phyloP scores from a whole-genome alignment of 345 rosid species.

The Eucalyptus urophylla region DNA sequence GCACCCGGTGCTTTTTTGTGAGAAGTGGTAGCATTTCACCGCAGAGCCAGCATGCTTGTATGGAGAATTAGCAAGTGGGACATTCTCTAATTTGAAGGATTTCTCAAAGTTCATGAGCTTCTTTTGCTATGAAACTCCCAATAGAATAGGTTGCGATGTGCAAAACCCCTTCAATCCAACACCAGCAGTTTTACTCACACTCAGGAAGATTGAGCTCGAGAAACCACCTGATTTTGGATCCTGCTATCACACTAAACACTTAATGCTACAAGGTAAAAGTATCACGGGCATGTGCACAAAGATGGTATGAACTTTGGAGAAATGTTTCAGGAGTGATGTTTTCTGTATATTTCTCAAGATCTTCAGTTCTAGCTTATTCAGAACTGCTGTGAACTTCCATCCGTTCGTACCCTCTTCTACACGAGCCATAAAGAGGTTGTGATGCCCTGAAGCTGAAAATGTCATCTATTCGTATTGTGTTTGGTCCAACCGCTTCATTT shows the following conservation, averaged over 20 bases:
- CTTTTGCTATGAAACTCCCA: not conserved
- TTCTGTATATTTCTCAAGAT: not conserved
- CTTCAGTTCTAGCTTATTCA: not conserved
- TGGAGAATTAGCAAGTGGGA: not conserved
- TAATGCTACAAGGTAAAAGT: not conserved
- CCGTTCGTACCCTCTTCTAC: constrained; percentile 33
- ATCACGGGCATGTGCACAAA: not conserved
- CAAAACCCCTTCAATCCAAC: not conserved
- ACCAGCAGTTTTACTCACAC: not conserved
- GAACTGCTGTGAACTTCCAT: not conserved
- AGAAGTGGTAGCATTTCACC: not conserved
- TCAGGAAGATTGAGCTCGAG: not conserved
- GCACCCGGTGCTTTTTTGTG: not conserved
- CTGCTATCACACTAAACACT: not conserved
- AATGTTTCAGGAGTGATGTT: not conserved
- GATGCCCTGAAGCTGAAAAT: constrained; percentile 65
- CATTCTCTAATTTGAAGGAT: not conserved
- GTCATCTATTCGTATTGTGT: constrained; percentile 30
- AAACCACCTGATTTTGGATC: not conserved
- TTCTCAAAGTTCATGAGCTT: not conserved
- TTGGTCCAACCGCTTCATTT: constrained; percentile 11
- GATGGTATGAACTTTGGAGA: not conserved
- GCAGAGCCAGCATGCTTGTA: not conserved
- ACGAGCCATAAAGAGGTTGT: constrained; percentile 59
- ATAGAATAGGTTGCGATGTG: not conserved